phyloP scores from a whole-genome alignment of 2,329 filamentous ascomycete genomes.

The Didymella keratinophila region DNA sequence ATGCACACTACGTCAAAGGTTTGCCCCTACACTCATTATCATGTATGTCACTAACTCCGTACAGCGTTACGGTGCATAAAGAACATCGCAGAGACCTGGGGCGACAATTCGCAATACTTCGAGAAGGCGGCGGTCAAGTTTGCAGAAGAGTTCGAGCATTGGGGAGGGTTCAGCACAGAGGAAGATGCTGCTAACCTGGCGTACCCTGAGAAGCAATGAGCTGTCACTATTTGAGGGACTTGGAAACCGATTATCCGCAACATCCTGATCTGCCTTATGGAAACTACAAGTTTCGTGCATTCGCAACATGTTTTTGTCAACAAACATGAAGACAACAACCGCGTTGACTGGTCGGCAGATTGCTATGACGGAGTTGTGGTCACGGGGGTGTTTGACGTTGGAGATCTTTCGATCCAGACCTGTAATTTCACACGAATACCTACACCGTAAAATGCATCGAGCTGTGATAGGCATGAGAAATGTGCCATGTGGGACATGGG shows the following conservation, averaged over 20 bases:
- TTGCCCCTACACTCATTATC: slow-evolving; percentile 18
- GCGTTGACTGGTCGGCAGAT: slow-evolving; percentile 8
- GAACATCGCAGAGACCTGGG: slow-evolving; percentile 78
- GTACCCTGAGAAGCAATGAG: slow-evolving; percentile 34
- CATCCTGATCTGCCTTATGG: neutral
- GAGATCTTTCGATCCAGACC: slow-evolving; percentile 9
- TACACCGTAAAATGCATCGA: neutral
- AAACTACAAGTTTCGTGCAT: neutral
- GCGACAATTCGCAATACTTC: slow-evolving; percentile 71
- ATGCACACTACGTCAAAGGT: slow-evolving; percentile 89
- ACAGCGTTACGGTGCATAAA: slow-evolving; percentile 75
- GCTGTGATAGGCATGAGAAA: slow-evolving; percentile 3
- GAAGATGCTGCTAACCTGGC: slow-evolving; percentile 35
- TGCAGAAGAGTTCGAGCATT: slow-evolving; percentile 75
- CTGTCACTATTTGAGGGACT: neutral
- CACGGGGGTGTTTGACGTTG: neutral
- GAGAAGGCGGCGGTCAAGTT: slow-evolving; percentile 74
- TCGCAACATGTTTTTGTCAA: neutral
- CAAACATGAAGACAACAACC: neutral
- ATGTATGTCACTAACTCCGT: slow-evolving; percentile 6
- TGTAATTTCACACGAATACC: neutral
- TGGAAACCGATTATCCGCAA: neutral
- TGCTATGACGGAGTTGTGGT: slow-evolving; percentile 13
- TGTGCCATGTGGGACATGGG: slow-evolving; percentile 13
- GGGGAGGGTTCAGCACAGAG: slow-evolving; percentile 60